Evolutionary conservation across 2,329 filamentous ascomycete genomes (phyloP).

Genomic region (Fonsecaea pugnacius): DNA sequence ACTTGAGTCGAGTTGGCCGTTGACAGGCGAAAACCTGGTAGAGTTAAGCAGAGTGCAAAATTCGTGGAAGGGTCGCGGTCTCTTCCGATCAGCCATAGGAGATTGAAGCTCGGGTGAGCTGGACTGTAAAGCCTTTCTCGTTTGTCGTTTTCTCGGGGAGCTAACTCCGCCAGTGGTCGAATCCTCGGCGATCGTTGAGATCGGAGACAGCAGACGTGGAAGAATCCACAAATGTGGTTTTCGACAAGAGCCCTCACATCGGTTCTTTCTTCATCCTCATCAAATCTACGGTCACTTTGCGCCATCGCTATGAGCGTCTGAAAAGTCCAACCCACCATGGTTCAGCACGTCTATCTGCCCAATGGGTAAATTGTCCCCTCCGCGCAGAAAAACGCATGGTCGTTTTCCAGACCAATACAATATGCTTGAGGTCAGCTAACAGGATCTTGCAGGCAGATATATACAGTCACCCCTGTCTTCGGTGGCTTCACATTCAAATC

Average conservation of each 20-base stretch:
- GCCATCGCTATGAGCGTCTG: conserved; percentile 13
- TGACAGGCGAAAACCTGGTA: not conserved
- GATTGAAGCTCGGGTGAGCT: not conserved
- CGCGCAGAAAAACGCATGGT: not conserved
- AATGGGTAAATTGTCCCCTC: conserved; percentile 71
- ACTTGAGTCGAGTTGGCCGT: not conserved
- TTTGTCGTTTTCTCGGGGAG: not conserved
- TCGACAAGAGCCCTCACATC: not conserved
- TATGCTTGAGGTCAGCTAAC: conserved; percentile 7
- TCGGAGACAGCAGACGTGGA: not conserved
- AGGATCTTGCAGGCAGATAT: conserved; percentile 70
- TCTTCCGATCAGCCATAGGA: not conserved
- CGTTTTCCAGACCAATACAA: not conserved
- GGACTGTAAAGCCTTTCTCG: not conserved
- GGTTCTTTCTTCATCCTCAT: not conserved
- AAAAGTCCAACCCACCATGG: conserved; percentile 22
- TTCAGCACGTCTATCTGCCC: conserved; percentile 63
- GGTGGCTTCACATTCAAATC: conserved; percentile 90
- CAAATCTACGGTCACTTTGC: not conserved
- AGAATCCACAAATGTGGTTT: not conserved
- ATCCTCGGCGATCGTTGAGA: not conserved
- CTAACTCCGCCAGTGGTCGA: not conserved
- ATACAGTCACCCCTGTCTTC: conserved; percentile 75
- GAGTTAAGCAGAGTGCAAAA: not conserved
- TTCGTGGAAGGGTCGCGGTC: not conserved